phyloP scores from a whole-genome alignment of 352 stramenopile genomes.

The Phytophthora cryptogea region DNA sequence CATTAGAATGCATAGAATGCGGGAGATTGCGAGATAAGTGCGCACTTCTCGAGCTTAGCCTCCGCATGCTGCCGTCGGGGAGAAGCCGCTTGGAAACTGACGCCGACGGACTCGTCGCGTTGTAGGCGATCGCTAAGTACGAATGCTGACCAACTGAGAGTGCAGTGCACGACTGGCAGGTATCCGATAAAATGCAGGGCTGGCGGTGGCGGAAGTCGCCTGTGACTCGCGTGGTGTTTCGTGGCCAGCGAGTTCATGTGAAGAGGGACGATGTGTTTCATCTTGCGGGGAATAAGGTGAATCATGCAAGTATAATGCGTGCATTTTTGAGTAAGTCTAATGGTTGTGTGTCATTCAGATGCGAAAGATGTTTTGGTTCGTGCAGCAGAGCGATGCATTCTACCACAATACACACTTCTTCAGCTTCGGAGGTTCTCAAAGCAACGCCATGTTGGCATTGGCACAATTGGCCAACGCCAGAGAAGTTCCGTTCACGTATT shows the following conservation, averaged over 20 bases:
- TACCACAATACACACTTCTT: conserved; percentile 61
- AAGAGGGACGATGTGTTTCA: conserved; percentile 85
- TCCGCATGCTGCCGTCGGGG: conserved; percentile 40
- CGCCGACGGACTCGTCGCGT: conserved; percentile 22
- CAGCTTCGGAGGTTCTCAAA: conserved; percentile 82
- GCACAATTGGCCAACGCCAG: conserved; percentile 79
- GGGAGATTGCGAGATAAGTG: neutral
- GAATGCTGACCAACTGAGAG: conserved; percentile 5
- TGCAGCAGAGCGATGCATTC: conserved; percentile 66
- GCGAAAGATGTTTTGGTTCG: conserved; percentile 84
- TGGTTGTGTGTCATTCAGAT: conserved; percentile 47
- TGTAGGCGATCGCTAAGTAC: conserved; percentile 28
- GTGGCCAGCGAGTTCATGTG: conserved; percentile 72
- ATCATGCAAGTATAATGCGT: neutral
- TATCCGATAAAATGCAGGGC: conserved; percentile 7
- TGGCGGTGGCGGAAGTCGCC: conserved; percentile 45
- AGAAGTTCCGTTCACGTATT: conserved; percentile 85
- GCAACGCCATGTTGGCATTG: conserved; percentile 87
- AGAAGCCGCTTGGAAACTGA: conserved; percentile 10
- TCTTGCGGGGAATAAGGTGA: conserved; percentile 85
- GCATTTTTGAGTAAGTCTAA: no score
- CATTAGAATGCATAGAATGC: conserved; percentile 4
- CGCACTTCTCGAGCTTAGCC: conserved; percentile 61
- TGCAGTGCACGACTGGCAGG: neutral
- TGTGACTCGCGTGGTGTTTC: conserved; percentile 70